phyloP scores from a whole-genome alignment of 2,329 filamentous ascomycete genomes.

The Talaromyces sp. region DNA sequence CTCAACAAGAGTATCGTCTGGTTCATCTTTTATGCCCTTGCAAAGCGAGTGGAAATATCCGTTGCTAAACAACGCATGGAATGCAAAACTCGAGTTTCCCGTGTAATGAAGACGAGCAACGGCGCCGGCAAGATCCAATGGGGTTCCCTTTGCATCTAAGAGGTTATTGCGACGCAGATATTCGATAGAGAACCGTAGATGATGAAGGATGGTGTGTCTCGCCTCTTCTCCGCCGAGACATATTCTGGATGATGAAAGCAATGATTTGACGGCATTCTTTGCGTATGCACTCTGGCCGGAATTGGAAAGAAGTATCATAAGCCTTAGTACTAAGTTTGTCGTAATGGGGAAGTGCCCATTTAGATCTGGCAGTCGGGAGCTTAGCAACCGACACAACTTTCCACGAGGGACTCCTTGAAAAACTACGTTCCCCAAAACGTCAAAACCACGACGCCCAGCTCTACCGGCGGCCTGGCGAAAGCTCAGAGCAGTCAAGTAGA shows the following conservation, averaged over 20 bases:
- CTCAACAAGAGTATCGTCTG: slow-evolving; percentile 49
- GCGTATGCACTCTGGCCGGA: slow-evolving; percentile 62
- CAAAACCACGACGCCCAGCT: slow-evolving; percentile 75
- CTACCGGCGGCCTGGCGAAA: slow-evolving; percentile 73
- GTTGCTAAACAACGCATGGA: slow-evolving; percentile 67
- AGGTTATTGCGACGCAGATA: slow-evolving; percentile 68
- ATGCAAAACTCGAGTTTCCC: slow-evolving; percentile 70
- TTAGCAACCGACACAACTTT: slow-evolving; percentile 65
- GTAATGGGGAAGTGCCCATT: slow-evolving; percentile 76
- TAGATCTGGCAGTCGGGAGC: slow-evolving; percentile 67
- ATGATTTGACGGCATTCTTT: slow-evolving; percentile 57
- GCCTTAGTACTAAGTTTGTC: slow-evolving; percentile 64
- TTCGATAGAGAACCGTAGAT: slow-evolving; percentile 75
- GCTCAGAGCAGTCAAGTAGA: slow-evolving; percentile 69
- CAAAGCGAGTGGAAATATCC: slow-evolving; percentile 68
- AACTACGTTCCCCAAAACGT: slow-evolving; percentile 74
- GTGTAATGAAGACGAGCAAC: slow-evolving; percentile 72
- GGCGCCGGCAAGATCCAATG: slow-evolving; percentile 67
- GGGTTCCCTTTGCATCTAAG: slow-evolving; percentile 56
- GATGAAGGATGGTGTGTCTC: slow-evolving; percentile 67
- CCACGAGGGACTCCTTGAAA: slow-evolving; percentile 62
- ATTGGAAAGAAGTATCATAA: slow-evolving; percentile 63
- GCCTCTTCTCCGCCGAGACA: slow-evolving; percentile 66
- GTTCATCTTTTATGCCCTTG: slow-evolving; percentile 49
- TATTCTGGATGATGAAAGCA: slow-evolving; percentile 65